Conservation (phyloP, 140 eudicot genomes). For the Stevia rebaudiana region DNA sequence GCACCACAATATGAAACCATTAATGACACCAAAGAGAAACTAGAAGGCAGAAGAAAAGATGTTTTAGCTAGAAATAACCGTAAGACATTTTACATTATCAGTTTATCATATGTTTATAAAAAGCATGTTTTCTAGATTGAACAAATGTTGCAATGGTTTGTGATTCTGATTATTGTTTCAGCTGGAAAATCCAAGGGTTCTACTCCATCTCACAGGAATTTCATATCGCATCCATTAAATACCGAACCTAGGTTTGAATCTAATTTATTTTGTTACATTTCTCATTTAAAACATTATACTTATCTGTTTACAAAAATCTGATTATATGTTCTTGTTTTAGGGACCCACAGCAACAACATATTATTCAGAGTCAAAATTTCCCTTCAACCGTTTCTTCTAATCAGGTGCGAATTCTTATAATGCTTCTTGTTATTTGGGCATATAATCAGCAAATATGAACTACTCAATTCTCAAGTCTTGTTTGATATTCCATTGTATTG, state of each 20-base stretch:
- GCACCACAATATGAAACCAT: constrained; percentile 79
- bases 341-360: constrained; percentile 32
- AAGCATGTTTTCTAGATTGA: too few species aligned
- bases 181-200: constrained; percentile 58
- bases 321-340: constrained; percentile 28
- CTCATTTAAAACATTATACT: background rate
- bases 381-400: constrained; percentile 56
- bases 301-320: background rate
- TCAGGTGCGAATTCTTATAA: constrained; percentile 36
- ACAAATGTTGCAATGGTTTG: background rate
- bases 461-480: background rate
- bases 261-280: background rate
- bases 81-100: constrained; percentile 29
- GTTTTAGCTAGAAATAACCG: constrained; percentile 68
- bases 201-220: constrained; percentile 23
- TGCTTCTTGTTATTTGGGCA: background rate
- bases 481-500: background rate
- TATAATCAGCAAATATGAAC: background rate
- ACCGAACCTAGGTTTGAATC: constrained; percentile 30
- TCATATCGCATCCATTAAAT: constrained; percentile 25
- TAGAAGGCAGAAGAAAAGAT: constrained; percentile 82
- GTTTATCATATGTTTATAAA: background rate
- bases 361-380: constrained; percentile 21
- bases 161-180: constrained; percentile 24
- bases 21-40: constrained; percentile 74